phyloP scores from a whole-genome alignment of 441 rosid species.

The Pelargonium myrrhifolium region DNA sequence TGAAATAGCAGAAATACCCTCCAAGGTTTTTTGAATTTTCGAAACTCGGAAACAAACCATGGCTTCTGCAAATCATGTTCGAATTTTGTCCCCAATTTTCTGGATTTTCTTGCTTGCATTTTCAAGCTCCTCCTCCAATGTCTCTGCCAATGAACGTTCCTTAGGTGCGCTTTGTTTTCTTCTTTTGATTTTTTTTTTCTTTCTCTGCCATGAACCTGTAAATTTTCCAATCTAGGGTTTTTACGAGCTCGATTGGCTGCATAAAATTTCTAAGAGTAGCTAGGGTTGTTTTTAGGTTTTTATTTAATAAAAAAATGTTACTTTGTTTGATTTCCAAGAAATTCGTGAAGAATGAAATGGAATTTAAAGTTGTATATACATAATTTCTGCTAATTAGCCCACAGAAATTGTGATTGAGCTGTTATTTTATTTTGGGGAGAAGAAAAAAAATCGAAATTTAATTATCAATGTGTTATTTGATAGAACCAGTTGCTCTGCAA shows the following conservation, averaged over 20 bases:
- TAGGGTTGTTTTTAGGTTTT: not conserved
- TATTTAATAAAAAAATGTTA: not conserved
- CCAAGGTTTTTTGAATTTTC: not conserved
- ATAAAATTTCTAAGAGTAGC: not conserved
- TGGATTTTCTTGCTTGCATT: constrained; percentile 27
- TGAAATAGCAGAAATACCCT: constrained; percentile 2
- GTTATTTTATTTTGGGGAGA: not conserved
- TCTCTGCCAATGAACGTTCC: constrained; percentile 30
- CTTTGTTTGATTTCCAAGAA: not conserved
- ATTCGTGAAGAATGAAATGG: not conserved
- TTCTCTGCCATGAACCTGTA: not conserved
- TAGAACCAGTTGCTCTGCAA: not conserved
- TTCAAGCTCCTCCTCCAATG: constrained; percentile 17
- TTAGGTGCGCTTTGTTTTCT: constrained; percentile 33
- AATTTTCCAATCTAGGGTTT: constrained; percentile 32
- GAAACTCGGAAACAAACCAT: not conserved
- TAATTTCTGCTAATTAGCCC: not conserved
- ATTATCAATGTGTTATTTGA: not conserved
- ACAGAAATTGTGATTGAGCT: not conserved
- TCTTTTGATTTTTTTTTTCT: constrained; percentile 5
- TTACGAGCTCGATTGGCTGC: not conserved
- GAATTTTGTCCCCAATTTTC: constrained; percentile 1
- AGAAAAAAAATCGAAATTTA: not conserved
- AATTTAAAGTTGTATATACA: not conserved
- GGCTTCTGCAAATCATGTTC: not conserved